Base-by-base conservation (phyloP, 495 filamentous ascomycete genomes). In the Neurospora sp. region DNA sequence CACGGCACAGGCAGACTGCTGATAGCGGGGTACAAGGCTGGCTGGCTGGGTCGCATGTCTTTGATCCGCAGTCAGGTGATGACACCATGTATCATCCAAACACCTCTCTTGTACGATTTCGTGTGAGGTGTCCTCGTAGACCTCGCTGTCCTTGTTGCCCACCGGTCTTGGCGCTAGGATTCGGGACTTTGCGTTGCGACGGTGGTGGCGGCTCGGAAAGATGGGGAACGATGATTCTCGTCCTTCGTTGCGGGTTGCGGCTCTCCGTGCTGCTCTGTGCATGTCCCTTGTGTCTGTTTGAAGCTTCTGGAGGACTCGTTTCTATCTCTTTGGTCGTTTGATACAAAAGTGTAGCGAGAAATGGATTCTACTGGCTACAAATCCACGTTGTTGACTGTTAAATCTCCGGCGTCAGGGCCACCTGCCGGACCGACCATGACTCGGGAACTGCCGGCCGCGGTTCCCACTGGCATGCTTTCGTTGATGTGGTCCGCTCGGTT, bases 21-120 rank as follows among this genome's bases (percentile, higher is more conserved):
- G 54, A 66, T 66, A 66, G 54, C 27, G 27, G 20, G 14, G 54
- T 66, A 66, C 54, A 66, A 35, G 27, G 27, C 27, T 66, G 54
- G 54, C 54, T 66, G 14, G 27, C 27, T 66, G 54, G 27, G 12
- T 66, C 31, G 54, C 54, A 35, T 35, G 11, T 60, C 49, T 60
- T 27, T 60, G 74, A 70, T 74, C 74, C 71, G 71, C 72, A 73
- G 76, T 78, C 79, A 81, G 78, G 78, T 80, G 78, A 81, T 72
- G 75, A 77, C 78, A 77, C 42, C 72, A 75, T 74, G 79, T 76
- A 73, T 75, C 74, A 75, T 76, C 73, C 35, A 77, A 70, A 78
- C 73, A 74, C 78, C 9, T 37, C 7, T 14, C 54, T 66, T 16
- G 12, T 37, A 27, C 27, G 54, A 66, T 66, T 66, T 31, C 3